phyloP scores from a whole-genome alignment of 495 filamentous ascomycete species.

The Cercophora scortea region DNA sequence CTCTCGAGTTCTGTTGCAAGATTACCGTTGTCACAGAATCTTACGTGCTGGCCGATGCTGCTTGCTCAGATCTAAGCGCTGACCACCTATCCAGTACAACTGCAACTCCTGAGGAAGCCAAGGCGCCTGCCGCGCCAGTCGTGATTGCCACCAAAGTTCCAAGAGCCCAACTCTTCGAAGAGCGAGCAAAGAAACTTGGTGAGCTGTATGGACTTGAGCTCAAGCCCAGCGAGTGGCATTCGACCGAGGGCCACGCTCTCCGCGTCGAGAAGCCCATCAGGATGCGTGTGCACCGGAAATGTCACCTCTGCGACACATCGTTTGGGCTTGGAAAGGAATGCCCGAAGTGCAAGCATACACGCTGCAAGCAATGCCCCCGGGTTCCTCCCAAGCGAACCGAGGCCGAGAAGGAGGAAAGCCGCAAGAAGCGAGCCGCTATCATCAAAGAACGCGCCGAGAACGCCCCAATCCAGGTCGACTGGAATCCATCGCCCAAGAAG shows the following conservation, averaged over 20 bases:
- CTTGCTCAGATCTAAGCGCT: not conserved
- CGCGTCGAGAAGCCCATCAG: conserved; percentile 84
- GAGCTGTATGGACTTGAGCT: conserved; percentile 67
- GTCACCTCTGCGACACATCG: conserved; percentile 62
- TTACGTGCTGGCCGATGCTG: not conserved
- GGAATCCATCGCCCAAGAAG: conserved; percentile 33
- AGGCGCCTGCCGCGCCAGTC: conserved; percentile 6
- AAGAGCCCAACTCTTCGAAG: conserved; percentile 49
- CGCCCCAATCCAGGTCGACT: conserved; percentile 39
- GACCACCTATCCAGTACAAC: conserved; percentile 18
- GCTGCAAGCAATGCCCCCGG: conserved; percentile 75
- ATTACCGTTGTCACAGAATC: not conserved
- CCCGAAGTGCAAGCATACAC: conserved; percentile 60
- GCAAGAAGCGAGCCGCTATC: conserved; percentile 33
- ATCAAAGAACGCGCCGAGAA: conserved; percentile 43
- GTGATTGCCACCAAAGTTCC: conserved; percentile 30
- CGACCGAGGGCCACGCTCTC: conserved; percentile 47
- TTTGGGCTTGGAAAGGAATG: conserved; percentile 61
- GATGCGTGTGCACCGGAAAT: conserved; percentile 81
- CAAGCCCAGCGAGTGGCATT: conserved; percentile 61
- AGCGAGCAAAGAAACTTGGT: conserved; percentile 63
- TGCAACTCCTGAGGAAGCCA: conserved; percentile 14
- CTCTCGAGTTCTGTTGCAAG: not conserved
- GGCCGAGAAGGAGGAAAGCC: conserved; percentile 40
- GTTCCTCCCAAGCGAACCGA: conserved; percentile 51